These are phyloP conservation scores for Podila minutissima DNA, from an alignment of 192 early-diverging fungal genomes.

Conservation along the genomic window DNA sequence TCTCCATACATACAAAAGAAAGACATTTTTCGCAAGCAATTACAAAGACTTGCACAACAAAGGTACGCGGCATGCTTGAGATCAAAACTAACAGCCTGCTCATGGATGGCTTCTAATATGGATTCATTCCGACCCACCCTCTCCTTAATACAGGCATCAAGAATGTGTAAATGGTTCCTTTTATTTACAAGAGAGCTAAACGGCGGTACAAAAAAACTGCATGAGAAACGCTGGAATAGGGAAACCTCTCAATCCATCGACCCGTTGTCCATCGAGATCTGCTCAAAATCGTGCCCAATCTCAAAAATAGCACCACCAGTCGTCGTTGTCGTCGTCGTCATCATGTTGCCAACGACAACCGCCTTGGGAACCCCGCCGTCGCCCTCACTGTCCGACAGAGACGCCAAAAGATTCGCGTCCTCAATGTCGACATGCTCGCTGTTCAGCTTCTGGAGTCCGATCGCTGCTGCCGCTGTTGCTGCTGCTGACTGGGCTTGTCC, in stretches of 20 bases:
- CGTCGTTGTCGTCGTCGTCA: background rate
- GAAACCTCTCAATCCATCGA: background rate
- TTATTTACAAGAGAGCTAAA: too few relatives aligned
- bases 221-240: background rate
- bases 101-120: too few relatives aligned
- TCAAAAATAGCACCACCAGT: constrained; percentile 6
- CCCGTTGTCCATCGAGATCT: constrained; percentile 26
- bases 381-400: background rate
- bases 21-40: too few relatives aligned
- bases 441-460: constrained; percentile 4
- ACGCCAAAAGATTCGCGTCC: constrained; percentile 1
- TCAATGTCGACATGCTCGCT: background rate
- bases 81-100: too few relatives aligned
- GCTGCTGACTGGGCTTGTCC: background rate
- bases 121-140: too few relatives aligned
- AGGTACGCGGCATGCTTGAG: too few relatives aligned
- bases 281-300: constrained; percentile 23
- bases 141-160: too few relatives aligned
- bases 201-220: too few relatives aligned
- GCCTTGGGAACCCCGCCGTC: background rate
- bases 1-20: too few relatives aligned
- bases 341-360: background rate
- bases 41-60: too few relatives aligned
- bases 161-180: too few relatives aligned
- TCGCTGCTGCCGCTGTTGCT: background rate